Evolutionary conservation across 2,329 filamentous ascomycete genomes (phyloP).

Genomic region (Sclerotiophoma versabilis): DNA sequence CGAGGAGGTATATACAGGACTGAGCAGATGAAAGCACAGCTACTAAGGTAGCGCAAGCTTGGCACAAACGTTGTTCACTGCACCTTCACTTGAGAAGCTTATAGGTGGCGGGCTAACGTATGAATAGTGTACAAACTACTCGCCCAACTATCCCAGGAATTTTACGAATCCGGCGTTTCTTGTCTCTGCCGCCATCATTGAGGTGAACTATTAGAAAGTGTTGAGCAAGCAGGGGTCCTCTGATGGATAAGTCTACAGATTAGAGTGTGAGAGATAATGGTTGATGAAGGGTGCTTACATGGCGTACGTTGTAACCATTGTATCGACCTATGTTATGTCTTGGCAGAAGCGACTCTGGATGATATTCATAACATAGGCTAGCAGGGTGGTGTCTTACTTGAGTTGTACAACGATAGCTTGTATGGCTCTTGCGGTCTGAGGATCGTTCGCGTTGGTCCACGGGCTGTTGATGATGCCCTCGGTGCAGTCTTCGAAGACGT

Average conservation of each 20-base stretch:
- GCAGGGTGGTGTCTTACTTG: neutral
- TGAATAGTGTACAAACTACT: too few relatives aligned
- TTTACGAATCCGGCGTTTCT: constrained; percentile 7
- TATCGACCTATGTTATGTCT: neutral
- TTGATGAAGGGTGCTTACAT: neutral
- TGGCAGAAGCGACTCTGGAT: constrained; percentile 1
- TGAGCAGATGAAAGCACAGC: too few relatives aligned
- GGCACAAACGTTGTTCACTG: too few relatives aligned
- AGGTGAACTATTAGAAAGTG: constrained; percentile 1
- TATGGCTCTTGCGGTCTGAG: neutral
- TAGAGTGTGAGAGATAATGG: neutral
- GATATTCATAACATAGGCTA: neutral
- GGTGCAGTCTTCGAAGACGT: neutral
- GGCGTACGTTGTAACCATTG: neutral
- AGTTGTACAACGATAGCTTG: neutral
- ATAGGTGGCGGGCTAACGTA: too few relatives aligned
- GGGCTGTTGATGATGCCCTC: neutral
- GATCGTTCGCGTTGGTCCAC: neutral
- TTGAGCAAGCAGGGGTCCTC: neutral
- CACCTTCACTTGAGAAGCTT: too few relatives aligned
- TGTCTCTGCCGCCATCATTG: neutral
- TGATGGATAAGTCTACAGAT: neutral
- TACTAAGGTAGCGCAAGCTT: too few relatives aligned
- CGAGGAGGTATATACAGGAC: too few relatives aligned
- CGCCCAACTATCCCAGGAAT: constrained; percentile 8